These are phyloP conservation scores for Phytophthora cajani DNA, from an alignment of 352 stramenopile species.

Conservation along the genomic window DNA sequence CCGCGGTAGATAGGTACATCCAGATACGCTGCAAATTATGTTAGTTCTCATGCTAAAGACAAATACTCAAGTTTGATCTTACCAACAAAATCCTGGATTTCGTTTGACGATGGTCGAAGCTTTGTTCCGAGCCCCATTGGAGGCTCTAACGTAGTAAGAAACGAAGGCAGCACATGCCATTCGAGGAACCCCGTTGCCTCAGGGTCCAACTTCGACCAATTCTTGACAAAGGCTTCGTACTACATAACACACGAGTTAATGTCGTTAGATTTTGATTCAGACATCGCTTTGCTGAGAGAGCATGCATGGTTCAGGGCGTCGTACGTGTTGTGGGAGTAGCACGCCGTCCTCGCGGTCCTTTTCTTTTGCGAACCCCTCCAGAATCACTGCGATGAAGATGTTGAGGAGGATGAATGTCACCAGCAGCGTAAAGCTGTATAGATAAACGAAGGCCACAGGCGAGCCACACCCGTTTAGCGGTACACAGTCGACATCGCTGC, in stretches of 20 bases:
- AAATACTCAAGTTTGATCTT: slow-evolving; percentile 25
- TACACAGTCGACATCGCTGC: slow-evolving; percentile 48
- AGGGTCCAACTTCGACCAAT: slow-evolving; percentile 85
- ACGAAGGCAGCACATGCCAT: slow-evolving; percentile 65
- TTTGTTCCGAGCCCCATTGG: slow-evolving; percentile 71
- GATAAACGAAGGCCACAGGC: slow-evolving; percentile 71
- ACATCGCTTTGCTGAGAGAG: background rate
- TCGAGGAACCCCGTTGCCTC: slow-evolving; percentile 85
- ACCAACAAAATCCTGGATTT: slow-evolving; percentile 58
- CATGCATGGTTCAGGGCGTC: slow-evolving; percentile 4
- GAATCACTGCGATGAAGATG: slow-evolving; percentile 93
- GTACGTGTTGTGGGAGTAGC: slow-evolving; percentile 63
- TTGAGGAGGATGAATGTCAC: slow-evolving; percentile 92
- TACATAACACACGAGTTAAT: slow-evolving; percentile 25
- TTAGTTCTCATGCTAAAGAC: background rate
- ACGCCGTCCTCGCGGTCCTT: slow-evolving; percentile 71
- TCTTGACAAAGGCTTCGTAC: slow-evolving; percentile 80
- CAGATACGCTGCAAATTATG: slow-evolving; percentile 42
- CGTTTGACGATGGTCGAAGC: slow-evolving; percentile 45
- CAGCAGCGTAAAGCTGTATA: slow-evolving; percentile 90
- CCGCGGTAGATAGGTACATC: slow-evolving; percentile 60
- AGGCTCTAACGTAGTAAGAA: slow-evolving; percentile 66
- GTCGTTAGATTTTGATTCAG: slow-evolving; percentile 1
- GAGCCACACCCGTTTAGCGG: slow-evolving; percentile 77
- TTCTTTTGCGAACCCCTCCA: slow-evolving; percentile 89